These are phyloP conservation scores for Macadamia tetraphylla DNA, from an alignment of 164 flowering plant genomes.

Conservation along the genomic window DNA sequence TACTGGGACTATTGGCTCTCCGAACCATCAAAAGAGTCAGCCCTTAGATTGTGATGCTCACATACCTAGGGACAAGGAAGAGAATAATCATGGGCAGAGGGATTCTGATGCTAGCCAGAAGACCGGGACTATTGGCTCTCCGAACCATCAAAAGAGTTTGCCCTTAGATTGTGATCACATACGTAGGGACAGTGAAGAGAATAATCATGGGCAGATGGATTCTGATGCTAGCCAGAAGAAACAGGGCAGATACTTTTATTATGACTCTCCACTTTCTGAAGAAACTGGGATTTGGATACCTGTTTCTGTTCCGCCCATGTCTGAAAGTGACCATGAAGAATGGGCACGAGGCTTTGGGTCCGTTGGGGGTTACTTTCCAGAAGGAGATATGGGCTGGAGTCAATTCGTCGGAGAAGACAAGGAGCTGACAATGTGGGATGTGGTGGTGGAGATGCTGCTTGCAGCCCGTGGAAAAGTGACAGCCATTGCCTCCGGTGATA, in stretches of 20 bases:
- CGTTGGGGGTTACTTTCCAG: conserved; percentile 80
- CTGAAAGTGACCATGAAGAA: conserved; percentile 59
- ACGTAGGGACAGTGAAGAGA: background rate
- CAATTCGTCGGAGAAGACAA: conserved; percentile 53
- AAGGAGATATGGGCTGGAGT: conserved; percentile 79
- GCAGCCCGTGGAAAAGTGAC: conserved; percentile 75
- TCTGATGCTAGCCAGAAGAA: conserved; percentile 20
- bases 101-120: conserved; percentile 11
- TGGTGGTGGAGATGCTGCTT: conserved; percentile 76
- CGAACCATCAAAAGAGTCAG: conserved; percentile 31
- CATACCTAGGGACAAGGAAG: background rate
- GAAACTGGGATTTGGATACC: conserved; percentile 98
- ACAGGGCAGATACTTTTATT: conserved; percentile 59
- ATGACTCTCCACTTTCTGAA: conserved; percentile 72
- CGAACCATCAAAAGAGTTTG: conserved; percentile 31
- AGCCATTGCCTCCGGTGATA: conserved; percentile 61
- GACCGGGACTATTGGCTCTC: background rate
- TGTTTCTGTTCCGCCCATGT: conserved; percentile 94
- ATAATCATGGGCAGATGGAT: background rate
- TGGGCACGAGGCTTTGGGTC: conserved; percentile 50
- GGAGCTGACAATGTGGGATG: conserved; percentile 97
- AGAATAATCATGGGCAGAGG: background rate
- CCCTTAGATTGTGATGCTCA: background rate
- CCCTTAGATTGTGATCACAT: background rate
- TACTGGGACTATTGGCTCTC: background rate